Evolutionary conservation across 495 filamentous ascomycete species (phyloP).

Genomic region (Neurospora terricola): DNA sequence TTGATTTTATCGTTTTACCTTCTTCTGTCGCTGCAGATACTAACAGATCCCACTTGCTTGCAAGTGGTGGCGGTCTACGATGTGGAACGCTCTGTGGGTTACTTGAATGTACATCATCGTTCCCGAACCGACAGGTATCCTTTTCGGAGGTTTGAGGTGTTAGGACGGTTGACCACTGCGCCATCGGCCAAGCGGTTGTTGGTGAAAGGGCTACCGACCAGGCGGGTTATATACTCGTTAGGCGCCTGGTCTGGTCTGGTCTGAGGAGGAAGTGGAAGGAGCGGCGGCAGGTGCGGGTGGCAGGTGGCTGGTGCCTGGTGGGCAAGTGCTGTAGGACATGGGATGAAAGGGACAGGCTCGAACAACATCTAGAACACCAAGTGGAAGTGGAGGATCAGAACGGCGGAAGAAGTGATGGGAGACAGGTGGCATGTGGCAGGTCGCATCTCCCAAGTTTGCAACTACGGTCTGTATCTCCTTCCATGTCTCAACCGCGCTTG

Average conservation of each 20-base stretch:
- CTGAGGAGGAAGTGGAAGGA: not conserved
- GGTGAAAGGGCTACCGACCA: not conserved
- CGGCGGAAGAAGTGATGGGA: not conserved
- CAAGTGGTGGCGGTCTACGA: not conserved
- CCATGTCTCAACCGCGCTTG: not conserved
- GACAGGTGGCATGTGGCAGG: not conserved
- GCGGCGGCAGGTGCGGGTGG: not conserved
- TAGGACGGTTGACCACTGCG: not conserved
- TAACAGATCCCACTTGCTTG: not conserved
- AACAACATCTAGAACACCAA: not conserved
- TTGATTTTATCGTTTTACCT: not conserved
- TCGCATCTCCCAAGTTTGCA: not conserved
- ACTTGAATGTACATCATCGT: not conserved
- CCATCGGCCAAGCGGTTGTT: not conserved
- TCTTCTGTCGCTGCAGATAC: not conserved
- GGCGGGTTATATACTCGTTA: not conserved
- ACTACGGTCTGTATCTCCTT: not conserved
- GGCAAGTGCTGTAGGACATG: not conserved
- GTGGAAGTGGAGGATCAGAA: not conserved
- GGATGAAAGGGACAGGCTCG: not conserved
- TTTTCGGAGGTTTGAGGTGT: not conserved
- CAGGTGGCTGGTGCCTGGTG: not conserved
- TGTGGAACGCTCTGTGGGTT: not conserved
- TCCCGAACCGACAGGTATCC: not conserved
- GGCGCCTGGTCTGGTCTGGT: not conserved